phyloP scores from a whole-genome alignment of 2,329 filamentous ascomycete genomes.

The Sarocladium kiliense region DNA sequence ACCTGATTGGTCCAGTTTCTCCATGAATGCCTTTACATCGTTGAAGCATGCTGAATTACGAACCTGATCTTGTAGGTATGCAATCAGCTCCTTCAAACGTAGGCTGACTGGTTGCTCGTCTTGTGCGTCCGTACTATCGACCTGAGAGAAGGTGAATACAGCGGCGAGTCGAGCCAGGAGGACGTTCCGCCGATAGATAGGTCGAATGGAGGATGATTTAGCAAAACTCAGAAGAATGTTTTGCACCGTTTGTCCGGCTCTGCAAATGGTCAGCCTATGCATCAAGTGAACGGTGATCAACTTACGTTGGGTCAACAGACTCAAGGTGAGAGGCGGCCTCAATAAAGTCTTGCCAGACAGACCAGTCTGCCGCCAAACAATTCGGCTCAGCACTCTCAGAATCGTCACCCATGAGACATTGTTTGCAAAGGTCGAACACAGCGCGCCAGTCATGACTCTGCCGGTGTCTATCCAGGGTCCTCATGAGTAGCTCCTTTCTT shows the following conservation, averaged over 20 bases:
- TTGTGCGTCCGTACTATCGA: slow-evolving; percentile 23
- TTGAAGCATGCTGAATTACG: slow-evolving; percentile 37
- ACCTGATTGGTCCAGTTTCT: slow-evolving; percentile 35
- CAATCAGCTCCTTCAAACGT: slow-evolving; percentile 27
- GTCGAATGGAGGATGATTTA: slow-evolving; percentile 22
- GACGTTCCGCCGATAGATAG: slow-evolving; percentile 35
- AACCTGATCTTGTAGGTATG: slow-evolving; percentile 31
- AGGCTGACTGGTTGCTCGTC: slow-evolving; percentile 23
- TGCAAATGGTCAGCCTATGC: slow-evolving; percentile 16
- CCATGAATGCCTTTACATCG: slow-evolving; percentile 40
- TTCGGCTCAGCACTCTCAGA: slow-evolving; percentile 28
- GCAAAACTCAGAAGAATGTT: slow-evolving; percentile 24
- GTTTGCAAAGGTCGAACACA: slow-evolving; percentile 37
- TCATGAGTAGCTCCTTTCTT: slow-evolving; percentile 41
- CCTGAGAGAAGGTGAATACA: slow-evolving; percentile 27
- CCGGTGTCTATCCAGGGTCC: slow-evolving; percentile 33
- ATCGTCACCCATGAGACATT: slow-evolving; percentile 34
- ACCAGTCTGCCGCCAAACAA: slow-evolving; percentile 41
- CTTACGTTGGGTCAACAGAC: slow-evolving; percentile 27
- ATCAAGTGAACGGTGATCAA: neutral
- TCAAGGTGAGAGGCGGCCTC: slow-evolving; percentile 29
- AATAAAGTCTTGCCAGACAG: slow-evolving; percentile 34
- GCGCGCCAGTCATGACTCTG: slow-evolving; percentile 33
- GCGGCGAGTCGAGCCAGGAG: slow-evolving; percentile 31
- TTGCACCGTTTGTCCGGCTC: slow-evolving; percentile 21